Percentiles rank a stretch among this genome's conserved stretches.
phyloP scores from a whole-genome alignment of 2,329 filamentous ascomycete species.

The Claviceps africana region DNA sequence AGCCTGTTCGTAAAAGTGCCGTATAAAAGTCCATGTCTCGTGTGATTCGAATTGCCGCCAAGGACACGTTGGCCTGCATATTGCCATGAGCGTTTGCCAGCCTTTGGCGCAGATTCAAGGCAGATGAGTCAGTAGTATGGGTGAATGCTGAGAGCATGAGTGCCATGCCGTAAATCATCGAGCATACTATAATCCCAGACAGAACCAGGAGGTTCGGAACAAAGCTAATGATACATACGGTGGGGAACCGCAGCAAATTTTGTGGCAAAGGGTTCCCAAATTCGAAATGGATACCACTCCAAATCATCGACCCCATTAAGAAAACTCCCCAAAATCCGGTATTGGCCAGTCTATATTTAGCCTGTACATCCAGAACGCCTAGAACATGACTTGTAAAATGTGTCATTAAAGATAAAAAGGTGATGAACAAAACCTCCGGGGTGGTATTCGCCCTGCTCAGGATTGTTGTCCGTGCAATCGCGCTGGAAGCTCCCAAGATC shows the following conservation, averaged over 20 bases:
- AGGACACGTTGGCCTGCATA: constrained; percentile 79
- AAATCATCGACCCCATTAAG: constrained; percentile 75
- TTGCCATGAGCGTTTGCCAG: constrained; percentile 65
- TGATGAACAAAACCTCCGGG: constrained; percentile 75
- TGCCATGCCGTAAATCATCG: constrained; percentile 63
- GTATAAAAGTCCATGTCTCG: constrained; percentile 95
- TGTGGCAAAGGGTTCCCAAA: constrained; percentile 44
- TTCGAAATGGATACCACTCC: constrained; percentile 54
- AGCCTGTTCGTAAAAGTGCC: constrained; percentile 71
- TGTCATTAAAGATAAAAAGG: constrained; percentile 77
- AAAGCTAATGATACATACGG: constrained; percentile 88
- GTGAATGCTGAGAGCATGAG: constrained; percentile 54
- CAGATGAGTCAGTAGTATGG: constrained; percentile 11
- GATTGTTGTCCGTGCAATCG: constrained; percentile 51
- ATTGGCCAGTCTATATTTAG: constrained; percentile 66
- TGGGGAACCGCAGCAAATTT: constrained; percentile 74
- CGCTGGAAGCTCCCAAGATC: constrained; percentile 21
- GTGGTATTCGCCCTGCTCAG: constrained; percentile 74
- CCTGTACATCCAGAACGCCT: constrained; percentile 67
- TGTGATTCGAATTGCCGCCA: constrained; percentile 66
- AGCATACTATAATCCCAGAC: constrained; percentile 61
- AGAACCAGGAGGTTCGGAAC: constrained; percentile 86
- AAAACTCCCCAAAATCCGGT: constrained; percentile 82
- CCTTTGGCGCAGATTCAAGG: constrained; percentile 41
- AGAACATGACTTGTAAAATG: constrained; percentile 74